Conservation (phyloP, 352 stramenopile species). For the Phytophthora palmivora region DNA sequence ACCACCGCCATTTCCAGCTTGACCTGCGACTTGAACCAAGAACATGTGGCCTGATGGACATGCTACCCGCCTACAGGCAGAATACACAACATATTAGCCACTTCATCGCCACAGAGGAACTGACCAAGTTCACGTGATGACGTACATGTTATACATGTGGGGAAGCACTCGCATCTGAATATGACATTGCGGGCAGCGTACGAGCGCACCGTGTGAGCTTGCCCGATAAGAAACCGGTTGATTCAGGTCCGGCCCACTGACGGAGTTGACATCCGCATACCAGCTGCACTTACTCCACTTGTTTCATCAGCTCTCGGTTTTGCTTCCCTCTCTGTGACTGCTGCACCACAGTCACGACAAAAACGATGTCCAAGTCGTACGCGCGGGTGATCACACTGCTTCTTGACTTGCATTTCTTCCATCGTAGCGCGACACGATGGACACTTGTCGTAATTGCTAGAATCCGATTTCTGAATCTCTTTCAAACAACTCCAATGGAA, state of each 20-base stretch:
- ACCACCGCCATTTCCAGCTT: slow-evolving; percentile 28
- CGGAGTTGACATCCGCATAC: slow-evolving; percentile 36
- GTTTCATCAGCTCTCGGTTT: slow-evolving; percentile 63
- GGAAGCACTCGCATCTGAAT: slow-evolving; percentile 89
- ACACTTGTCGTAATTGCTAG: slow-evolving; percentile 87
- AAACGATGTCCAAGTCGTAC: slow-evolving; percentile 81
- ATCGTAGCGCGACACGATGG: slow-evolving; percentile 80
- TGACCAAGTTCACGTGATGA: slow-evolving; percentile 9
- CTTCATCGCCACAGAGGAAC: neutral
- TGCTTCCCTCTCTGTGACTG: slow-evolving; percentile 69
- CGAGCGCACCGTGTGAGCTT: slow-evolving; percentile 83
- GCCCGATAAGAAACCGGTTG: slow-evolving; percentile 78
- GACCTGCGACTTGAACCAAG: slow-evolving; percentile 77
- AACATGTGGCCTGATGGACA: slow-evolving; percentile 89
- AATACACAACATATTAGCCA: slow-evolving; percentile 12
- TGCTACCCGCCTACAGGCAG: slow-evolving; percentile 64
- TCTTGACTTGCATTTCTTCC: slow-evolving; percentile 85
- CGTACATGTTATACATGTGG: slow-evolving; percentile 92
- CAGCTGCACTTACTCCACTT: slow-evolving; percentile 2
- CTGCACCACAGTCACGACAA: slow-evolving; percentile 75
- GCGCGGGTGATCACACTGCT: slow-evolving; percentile 86
- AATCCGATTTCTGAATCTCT: slow-evolving; percentile 81
- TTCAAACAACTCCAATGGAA: slow-evolving; percentile 90
- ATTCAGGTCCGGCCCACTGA: slow-evolving; percentile 29
- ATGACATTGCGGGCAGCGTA: slow-evolving; percentile 85